These are phyloP conservation scores for Vachellia collinsii DNA, from an alignment of 306 rosid genomes.

Conservation along the genomic window DNA sequence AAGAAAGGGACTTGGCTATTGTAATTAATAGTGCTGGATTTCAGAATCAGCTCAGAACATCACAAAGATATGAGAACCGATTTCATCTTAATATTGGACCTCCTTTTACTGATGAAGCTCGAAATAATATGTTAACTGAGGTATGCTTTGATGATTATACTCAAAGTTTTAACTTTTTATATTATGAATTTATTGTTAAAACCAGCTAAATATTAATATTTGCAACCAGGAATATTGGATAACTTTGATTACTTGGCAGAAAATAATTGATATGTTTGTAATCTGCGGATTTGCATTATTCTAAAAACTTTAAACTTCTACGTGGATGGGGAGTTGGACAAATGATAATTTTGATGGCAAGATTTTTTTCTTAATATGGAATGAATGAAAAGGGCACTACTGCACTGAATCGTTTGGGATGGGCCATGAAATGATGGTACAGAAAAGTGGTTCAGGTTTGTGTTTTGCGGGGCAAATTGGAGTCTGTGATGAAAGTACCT, in stretches of 20 bases:
- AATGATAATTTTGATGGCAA: not conserved
- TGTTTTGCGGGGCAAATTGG: not conserved
- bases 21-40: not conserved
- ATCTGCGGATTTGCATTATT: not conserved
- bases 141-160: slow-evolving; percentile 5
- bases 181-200: not conserved
- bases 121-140: not conserved
- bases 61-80: not conserved
- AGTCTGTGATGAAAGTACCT: not conserved
- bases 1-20: not conserved
- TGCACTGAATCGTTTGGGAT: not conserved
- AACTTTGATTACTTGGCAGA: not conserved
- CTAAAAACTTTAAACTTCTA: not conserved
- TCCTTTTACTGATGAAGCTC: not conserved
- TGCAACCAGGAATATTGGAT: not conserved
- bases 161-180: not conserved
- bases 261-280: not conserved
- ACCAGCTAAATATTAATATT: not conserved
- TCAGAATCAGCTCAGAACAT: not conserved
- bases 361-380: not conserved
- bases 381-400: not conserved
- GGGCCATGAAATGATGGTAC: not conserved
- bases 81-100: not conserved
- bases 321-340: not conserved
- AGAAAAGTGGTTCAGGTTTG: not conserved